Conservation (phyloP, 805 yeast genomes). For the Phaffomyces thermotolerans region DNA sequence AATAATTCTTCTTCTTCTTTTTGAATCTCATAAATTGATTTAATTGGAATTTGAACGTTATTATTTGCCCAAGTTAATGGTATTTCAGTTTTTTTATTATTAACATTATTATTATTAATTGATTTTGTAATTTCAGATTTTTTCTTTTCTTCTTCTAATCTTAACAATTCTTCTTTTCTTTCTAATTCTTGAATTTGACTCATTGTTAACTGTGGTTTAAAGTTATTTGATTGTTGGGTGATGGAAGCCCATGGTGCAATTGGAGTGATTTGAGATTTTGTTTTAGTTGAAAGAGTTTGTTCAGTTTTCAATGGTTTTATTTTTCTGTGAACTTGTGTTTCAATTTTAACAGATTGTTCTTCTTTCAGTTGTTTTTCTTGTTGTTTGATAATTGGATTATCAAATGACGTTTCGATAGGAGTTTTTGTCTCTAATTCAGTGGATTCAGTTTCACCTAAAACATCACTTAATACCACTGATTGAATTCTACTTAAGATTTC, state of each 20-base stretch:
- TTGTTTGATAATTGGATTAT: not conserved
- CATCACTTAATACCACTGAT: slow-evolving; percentile 34
- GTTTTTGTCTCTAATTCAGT: not conserved
- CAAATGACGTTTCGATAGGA: not conserved
- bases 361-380: not conserved
- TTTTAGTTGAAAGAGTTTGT: too few relatives aligned
- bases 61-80: slow-evolving; percentile 5
- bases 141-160: slow-evolving; percentile 24
- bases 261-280: slow-evolving; percentile 4
- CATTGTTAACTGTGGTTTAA: slow-evolving; percentile 37
- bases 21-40: slow-evolving; percentile 56
- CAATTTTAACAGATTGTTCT: not conserved
- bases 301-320: too few relatives aligned
- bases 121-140: slow-evolving; percentile 3
- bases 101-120: not conserved
- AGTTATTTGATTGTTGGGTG: slow-evolving; percentile 1
- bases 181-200: slow-evolving; percentile 43
- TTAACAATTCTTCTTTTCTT: slow-evolving; percentile 38
- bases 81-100: slow-evolving; percentile 4
- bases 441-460: slow-evolving; percentile 18
- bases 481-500: slow-evolving; percentile 33
- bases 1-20: slow-evolving; percentile 40
- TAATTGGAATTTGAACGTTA: slow-evolving; percentile 19
- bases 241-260: slow-evolving; percentile 51
- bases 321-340: too few relatives aligned